These are phyloP conservation scores for Austroboletus niveus DNA, from an alignment of 1,284 basidiomycete genomes.

Conservation along the genomic window DNA sequence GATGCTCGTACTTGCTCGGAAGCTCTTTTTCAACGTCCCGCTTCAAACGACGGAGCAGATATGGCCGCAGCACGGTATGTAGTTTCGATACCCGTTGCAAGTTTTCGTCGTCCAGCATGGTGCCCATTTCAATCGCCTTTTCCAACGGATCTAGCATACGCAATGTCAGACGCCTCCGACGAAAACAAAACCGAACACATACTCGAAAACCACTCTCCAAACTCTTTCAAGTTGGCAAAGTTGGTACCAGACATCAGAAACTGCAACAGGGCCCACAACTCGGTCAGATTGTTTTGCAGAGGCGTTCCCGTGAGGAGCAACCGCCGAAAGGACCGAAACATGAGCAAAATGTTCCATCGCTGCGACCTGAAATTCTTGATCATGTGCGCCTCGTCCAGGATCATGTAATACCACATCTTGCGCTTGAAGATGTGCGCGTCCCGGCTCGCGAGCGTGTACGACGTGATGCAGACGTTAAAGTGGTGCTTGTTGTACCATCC, in stretches of 20 bases:
- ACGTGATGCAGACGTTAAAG: slow-evolving; percentile 96
- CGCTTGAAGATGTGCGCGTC: slow-evolving; percentile 95
- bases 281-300: slow-evolving; percentile 93
- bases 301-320: slow-evolving; percentile 92
- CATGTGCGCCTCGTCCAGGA: slow-evolving; percentile 96
- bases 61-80: slow-evolving; percentile 91
- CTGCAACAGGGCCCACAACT: slow-evolving; percentile 93
- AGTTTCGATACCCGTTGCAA: slow-evolving; percentile 86
- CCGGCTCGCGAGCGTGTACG: slow-evolving; percentile 89
- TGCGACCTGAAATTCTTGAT: slow-evolving; percentile 98
- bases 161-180: too few relatives aligned
- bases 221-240: slow-evolving; percentile 93
- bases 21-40: slow-evolving; percentile 95
- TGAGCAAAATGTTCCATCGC: slow-evolving; percentile 93
- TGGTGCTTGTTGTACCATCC: slow-evolving; percentile 93
- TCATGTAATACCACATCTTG: slow-evolving; percentile 96
- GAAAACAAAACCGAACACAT: slow-evolving; percentile 30
- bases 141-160: slow-evolving; percentile 76
- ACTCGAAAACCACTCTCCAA: slow-evolving; percentile 97
- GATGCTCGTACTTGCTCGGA: slow-evolving; percentile 93
- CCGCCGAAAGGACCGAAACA: slow-evolving; percentile 89
- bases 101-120: slow-evolving; percentile 79
- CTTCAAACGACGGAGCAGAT: slow-evolving; percentile 92
- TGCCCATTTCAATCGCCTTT: slow-evolving; percentile 89
- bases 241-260: slow-evolving; percentile 94